These are phyloP conservation scores for Vitis riparia DNA, from an alignment of 164 flowering plant genomes.

Conservation along the genomic window DNA sequence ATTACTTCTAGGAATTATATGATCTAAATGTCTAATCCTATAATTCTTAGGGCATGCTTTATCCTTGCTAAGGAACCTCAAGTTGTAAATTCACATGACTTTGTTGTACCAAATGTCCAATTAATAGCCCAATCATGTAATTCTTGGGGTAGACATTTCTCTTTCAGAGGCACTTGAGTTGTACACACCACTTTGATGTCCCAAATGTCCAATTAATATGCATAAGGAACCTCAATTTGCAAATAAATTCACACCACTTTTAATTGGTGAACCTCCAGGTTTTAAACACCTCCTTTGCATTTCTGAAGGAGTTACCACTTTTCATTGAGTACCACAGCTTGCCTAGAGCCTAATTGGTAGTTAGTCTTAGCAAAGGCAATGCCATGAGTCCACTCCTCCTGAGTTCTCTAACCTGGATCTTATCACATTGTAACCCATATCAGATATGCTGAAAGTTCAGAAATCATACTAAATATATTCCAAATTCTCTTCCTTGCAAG, in stretches of 20 bases:
- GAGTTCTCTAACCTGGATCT: not conserved
- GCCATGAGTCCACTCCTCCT: not conserved
- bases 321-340: not conserved
- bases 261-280: not conserved
- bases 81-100: too few relatives aligned
- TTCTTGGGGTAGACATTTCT: too few relatives aligned
- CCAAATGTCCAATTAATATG: not conserved
- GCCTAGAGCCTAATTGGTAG: not conserved
- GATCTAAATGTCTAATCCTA: too few relatives aligned
- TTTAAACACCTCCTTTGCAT: not conserved
- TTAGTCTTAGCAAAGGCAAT: not conserved
- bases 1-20: too few relatives aligned
- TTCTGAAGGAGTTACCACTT: not conserved
- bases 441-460: not conserved
- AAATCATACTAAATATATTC: not conserved
- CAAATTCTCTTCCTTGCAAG: not conserved
- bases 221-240: too few relatives aligned
- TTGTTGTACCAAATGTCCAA: too few relatives aligned
- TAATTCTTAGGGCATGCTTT: too few relatives aligned
- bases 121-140: too few relatives aligned
- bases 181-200: not conserved
- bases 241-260: too few relatives aligned
- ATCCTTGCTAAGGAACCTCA: too few relatives aligned
- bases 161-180: too few relatives aligned
- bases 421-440: not conserved